Evolutionary conservation across 345 rosid genomes (phyloP).

Genomic region (Euphorbia pulcherrima): DNA sequence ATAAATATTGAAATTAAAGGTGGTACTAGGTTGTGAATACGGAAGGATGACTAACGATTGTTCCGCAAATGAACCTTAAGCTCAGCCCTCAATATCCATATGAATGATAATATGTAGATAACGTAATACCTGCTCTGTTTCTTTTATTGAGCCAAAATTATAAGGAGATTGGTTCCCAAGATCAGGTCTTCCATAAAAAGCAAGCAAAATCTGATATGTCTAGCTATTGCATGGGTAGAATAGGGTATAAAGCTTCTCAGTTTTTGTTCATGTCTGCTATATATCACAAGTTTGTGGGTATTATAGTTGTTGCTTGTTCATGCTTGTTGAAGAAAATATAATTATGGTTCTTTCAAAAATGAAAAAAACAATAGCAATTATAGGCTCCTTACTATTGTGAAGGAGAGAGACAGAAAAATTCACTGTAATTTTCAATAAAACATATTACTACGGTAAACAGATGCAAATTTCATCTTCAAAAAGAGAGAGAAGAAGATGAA

Average conservation of each 20-base stretch:
- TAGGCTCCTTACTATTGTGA: constrained; percentile 12
- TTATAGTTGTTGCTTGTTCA: not conserved
- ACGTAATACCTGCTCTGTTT: constrained; percentile 4
- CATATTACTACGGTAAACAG: constrained; percentile 24
- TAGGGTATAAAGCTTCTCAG: constrained; percentile 3
- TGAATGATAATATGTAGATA: not conserved
- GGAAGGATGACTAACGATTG: not conserved
- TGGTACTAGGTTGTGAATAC: not conserved
- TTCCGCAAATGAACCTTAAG: not conserved
- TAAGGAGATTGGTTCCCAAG: not conserved
- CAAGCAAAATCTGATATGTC: not conserved
- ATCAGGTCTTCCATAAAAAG: not conserved
- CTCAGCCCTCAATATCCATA: not conserved
- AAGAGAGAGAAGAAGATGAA: constrained; percentile 9
- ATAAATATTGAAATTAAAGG: not conserved
- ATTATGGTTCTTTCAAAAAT: constrained; percentile 13
- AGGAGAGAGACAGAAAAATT: constrained; percentile 36
- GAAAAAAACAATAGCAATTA: constrained; percentile 21
- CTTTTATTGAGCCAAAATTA: not conserved
- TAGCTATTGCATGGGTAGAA: not conserved
- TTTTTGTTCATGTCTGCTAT: constrained; percentile 1
- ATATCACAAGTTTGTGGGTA: not conserved
- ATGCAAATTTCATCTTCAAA: constrained; percentile 12
- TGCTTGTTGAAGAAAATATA: constrained; percentile 7
- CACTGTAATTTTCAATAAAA: constrained; percentile 21